These are phyloP conservation scores for Nothophaeocryptopus gaeumannii DNA, from an alignment of 2,329 filamentous ascomycete species.

Conservation along the genomic window DNA sequence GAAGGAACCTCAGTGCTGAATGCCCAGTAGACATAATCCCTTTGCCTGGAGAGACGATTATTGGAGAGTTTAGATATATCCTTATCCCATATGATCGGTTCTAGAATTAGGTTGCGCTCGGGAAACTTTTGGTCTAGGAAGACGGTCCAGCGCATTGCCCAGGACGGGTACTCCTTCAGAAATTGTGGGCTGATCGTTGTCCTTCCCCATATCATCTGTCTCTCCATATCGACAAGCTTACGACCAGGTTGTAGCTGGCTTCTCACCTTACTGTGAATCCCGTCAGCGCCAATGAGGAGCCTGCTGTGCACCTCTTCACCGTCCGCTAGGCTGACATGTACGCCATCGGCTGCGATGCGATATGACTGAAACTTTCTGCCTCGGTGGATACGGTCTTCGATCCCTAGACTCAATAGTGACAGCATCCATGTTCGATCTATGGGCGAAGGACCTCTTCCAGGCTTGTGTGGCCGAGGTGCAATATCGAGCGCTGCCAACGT, in stretches of 20 bases:
- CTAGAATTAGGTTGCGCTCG: background rate
- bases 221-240: conserved; percentile 3
- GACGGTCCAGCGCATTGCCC: conserved; percentile 1
- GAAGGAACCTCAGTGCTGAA: background rate
- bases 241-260: background rate
- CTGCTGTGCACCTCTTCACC: background rate
- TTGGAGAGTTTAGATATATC: background rate
- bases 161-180: background rate
- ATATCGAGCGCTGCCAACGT: background rate
- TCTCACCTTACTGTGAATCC: conserved; percentile 4
- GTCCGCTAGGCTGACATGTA: background rate
- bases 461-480: background rate
- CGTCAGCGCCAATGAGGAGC: conserved; percentile 4
- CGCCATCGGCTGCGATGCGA: background rate
- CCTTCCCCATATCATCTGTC: conserved; percentile 2
- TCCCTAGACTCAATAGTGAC: background rate
- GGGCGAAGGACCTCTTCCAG: conserved; percentile 2
- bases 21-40: conserved; percentile 2
- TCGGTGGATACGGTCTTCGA: background rate
- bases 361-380: conserved; percentile 1
- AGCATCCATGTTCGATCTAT: conserved; percentile 4
- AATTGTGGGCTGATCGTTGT: conserved; percentile 2
- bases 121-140: background rate
- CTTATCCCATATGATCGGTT: background rate
- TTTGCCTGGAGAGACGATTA: background rate